Evolutionary conservation across 1,284 basidiomycete species (phyloP).

Genomic region (Tremellales sp.): DNA sequence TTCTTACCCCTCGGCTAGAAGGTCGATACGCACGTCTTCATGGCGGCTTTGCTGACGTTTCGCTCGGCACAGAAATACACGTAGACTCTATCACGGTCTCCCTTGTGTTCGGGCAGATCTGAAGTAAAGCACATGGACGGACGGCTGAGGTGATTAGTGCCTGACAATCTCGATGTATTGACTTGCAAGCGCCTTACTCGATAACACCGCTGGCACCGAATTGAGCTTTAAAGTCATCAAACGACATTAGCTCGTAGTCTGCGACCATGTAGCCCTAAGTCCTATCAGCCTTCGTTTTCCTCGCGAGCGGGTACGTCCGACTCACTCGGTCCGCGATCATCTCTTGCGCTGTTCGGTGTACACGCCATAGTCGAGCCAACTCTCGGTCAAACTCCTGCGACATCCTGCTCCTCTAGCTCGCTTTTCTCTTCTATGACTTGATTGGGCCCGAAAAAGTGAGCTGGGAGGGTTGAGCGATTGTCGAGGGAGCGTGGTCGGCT

Average conservation of each 20-base stretch:
- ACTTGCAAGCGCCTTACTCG: constrained; percentile 73
- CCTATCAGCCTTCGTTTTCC: background rate
- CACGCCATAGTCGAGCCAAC: constrained; percentile 73
- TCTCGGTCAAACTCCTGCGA: constrained; percentile 42
- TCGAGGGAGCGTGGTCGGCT: no score
- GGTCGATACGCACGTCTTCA: constrained; percentile 72
- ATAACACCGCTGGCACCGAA: constrained; percentile 39
- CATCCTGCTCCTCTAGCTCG: constrained; percentile 11
- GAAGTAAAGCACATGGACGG: background rate
- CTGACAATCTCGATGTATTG: constrained; percentile 63
- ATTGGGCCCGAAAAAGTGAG: background rate
- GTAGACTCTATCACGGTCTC: constrained; percentile 70
- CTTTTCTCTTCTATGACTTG: background rate
- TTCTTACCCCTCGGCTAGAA: background rate
- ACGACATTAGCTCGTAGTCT: constrained; percentile 48
- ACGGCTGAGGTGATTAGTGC: constrained; percentile 7
- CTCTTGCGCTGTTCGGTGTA: constrained; percentile 95
- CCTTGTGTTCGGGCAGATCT: background rate
- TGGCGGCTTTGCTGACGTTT: constrained; percentile 89
- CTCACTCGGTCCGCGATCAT: constrained; percentile 78
- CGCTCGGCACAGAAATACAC: constrained; percentile 90
- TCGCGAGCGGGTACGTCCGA: background rate
- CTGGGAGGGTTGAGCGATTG: background rate
- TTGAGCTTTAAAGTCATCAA: constrained; percentile 46
- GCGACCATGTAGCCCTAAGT: constrained; percentile 45